Evolutionary conservation across 169 alveolate genomes (phyloP).

Genomic region (Cryptosporidium ryanae): DNA sequence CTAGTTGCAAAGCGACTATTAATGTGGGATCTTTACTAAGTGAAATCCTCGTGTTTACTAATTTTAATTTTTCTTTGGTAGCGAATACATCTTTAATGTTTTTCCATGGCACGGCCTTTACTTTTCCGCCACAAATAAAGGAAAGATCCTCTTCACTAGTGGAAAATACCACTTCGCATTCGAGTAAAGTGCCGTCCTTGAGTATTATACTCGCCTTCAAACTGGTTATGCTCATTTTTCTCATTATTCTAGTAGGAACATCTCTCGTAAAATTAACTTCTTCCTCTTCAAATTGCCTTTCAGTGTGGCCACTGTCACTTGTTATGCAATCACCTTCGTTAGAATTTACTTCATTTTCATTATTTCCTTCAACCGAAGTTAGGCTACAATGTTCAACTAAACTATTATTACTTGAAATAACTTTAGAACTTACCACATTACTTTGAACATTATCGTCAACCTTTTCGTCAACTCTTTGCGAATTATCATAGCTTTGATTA

Average conservation of each 20-base stretch:
- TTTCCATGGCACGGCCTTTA: conserved; percentile 65
- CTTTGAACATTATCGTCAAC: background rate
- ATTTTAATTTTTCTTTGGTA: conserved; percentile 22
- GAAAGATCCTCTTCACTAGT: conserved; percentile 37
- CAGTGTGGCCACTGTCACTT: background rate
- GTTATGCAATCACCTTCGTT: background rate
- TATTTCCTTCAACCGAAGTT: background rate
- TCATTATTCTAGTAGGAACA: conserved; percentile 16
- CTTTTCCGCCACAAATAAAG: conserved; percentile 49
- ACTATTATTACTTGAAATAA: background rate
- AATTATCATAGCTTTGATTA: background rate
- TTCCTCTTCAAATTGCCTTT: conserved; percentile 27
- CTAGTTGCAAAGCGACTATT: conserved; percentile 59
- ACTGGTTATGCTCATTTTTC: background rate
- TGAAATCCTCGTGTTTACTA: conserved; percentile 19
- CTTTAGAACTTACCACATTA: background rate
- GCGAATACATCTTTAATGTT: conserved; percentile 40
- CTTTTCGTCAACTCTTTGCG: background rate
- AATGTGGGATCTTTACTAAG: conserved; percentile 42
- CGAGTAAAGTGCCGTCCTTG: conserved; percentile 25
- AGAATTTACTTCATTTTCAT: background rate
- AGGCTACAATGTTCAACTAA: too few relatives aligned
- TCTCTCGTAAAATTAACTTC: conserved; percentile 32
- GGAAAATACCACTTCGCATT: conserved; percentile 38
- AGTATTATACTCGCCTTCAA: conserved; percentile 53